Percentiles rank a stretch among this genome's conserved stretches.
These are phyloP conservation scores for Eucalyptus paniculata DNA, from an alignment of 345 rosid species.

Conservation along the genomic window DNA sequence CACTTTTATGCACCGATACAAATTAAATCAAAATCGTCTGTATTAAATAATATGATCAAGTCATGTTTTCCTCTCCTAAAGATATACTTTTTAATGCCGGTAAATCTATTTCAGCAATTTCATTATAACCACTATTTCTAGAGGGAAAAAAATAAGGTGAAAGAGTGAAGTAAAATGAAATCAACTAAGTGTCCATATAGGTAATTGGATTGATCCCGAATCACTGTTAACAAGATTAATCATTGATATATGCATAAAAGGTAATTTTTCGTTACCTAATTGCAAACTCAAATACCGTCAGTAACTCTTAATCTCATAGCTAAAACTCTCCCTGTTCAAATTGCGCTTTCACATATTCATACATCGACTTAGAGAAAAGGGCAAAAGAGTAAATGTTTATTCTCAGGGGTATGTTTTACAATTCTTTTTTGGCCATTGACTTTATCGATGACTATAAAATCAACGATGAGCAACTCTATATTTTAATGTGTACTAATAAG, in stretches of 20 bases:
- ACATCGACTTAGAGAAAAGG: not conserved
- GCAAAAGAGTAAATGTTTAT: not conserved
- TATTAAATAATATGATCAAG: not conserved
- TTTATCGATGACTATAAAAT: not conserved
- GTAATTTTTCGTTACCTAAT: not conserved
- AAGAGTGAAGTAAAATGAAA: not conserved
- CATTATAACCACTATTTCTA: not conserved
- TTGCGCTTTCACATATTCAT: not conserved
- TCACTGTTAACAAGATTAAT: not conserved
- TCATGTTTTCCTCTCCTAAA: not conserved
- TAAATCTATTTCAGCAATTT: not conserved
- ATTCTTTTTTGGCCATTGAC: not conserved
- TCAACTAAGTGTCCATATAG: rapidly evolving
- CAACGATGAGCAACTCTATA: not conserved
- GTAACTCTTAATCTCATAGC: not conserved
- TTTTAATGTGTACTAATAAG: not conserved
- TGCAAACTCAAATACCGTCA: not conserved
- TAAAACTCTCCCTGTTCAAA: not conserved
- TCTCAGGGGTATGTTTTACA: not conserved
- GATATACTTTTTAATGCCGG: rapidly evolving
- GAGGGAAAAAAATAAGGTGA: not conserved
- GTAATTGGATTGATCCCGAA: not conserved
- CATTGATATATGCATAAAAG: not conserved
- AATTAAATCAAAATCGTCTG: not conserved
- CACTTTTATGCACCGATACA: rapidly evolving